Evolutionary conservation across 1,284 basidiomycete genomes (phyloP), one percentile per base, ranked within the genome.

Genomic region (Tilletia walkeri): DNA sequence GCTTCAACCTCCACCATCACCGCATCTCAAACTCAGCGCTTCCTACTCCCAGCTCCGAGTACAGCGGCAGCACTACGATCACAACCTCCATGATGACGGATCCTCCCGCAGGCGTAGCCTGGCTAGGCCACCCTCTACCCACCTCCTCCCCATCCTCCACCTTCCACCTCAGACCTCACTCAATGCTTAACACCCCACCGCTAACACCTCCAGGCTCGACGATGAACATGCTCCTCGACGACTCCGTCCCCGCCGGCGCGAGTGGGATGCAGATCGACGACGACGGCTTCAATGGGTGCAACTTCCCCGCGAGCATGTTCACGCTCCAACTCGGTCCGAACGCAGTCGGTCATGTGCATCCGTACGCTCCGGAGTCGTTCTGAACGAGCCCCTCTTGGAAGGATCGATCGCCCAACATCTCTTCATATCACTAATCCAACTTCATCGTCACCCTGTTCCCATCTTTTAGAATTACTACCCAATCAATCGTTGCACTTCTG

Each of bases 231-330:
- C 12, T 30, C 54, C 54, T 45, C 41, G 41, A 45, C 41, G 41
- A 9, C 41, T 7, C 41, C 41, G 41, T 7, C 6, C 14, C 41
- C 6, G 6, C 41, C 9, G 9, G 14, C 41, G 41, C 41, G 41
- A 45, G 7, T 9, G 12, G 16, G 50, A 63, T 39, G 18, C 34
- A 61, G 56, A 61, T 61, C 7, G 20, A 34, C 56, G 36, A 34
- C 16, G 56, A 34, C 7, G 59, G 30, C 14, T 63, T 34, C 36
- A 63, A 63, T 38, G 59, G 59, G 34, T 9, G 38, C 34, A 36
- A 63, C 14, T 63, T 63, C 59, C 59, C 59, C 12, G 34, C 30
- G 36, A 39, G 59, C 34, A 63, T 63, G 59, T 63, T 63, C 59
- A 34, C 30, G 16, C 38, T 63, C 30, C 59, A 63, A 16, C 59